Evolutionary conservation across 805 yeast genomes (phyloP).

Genomic region (Starmerella cellae): DNA sequence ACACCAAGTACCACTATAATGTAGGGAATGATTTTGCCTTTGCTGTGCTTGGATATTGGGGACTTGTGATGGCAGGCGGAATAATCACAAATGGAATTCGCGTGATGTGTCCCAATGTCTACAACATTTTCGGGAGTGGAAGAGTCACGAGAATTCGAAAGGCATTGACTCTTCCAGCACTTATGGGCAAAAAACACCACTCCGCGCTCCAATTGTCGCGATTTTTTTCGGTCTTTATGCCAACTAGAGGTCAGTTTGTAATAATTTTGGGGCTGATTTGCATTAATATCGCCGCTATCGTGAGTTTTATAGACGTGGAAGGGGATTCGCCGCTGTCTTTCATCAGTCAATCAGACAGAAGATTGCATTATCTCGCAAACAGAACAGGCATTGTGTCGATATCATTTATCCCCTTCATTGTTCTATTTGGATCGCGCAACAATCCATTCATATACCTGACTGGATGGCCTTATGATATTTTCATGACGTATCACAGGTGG

Average conservation of each 20-base stretch:
- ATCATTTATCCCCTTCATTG: slow-evolving; percentile 38
- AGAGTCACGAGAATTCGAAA: slow-evolving; percentile 20
- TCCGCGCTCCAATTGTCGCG: slow-evolving; percentile 20
- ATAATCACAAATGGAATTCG: slow-evolving; percentile 17
- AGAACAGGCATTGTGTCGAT: slow-evolving; percentile 41
- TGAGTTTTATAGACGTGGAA: slow-evolving; percentile 18
- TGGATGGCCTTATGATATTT: slow-evolving; percentile 50
- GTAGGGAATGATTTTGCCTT: slow-evolving; percentile 25
- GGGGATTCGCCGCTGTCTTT: slow-evolving; percentile 19
- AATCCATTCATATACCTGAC: slow-evolving; percentile 50
- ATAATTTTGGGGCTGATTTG: slow-evolving; percentile 28
- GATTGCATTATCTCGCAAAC: slow-evolving; percentile 26
- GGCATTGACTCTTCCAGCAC: slow-evolving; percentile 26
- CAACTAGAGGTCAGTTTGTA: slow-evolving; percentile 34
- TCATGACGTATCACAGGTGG: slow-evolving; percentile 49
- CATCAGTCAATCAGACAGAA: slow-evolving; percentile 30
- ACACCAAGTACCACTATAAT: slow-evolving; percentile 23
- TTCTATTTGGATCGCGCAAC: slow-evolving; percentile 55
- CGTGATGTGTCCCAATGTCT: slow-evolving; percentile 20
- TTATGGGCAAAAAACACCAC: slow-evolving; percentile 23
- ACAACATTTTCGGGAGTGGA: slow-evolving; percentile 25
- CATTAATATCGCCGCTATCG: slow-evolving; percentile 24
- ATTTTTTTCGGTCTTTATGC: slow-evolving; percentile 22
- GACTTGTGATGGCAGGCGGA: slow-evolving; percentile 20
- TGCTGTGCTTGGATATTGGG: slow-evolving; percentile 26